Conservation (phyloP, 129 eudicot genomes). For the Escallonia herrerae region DNA sequence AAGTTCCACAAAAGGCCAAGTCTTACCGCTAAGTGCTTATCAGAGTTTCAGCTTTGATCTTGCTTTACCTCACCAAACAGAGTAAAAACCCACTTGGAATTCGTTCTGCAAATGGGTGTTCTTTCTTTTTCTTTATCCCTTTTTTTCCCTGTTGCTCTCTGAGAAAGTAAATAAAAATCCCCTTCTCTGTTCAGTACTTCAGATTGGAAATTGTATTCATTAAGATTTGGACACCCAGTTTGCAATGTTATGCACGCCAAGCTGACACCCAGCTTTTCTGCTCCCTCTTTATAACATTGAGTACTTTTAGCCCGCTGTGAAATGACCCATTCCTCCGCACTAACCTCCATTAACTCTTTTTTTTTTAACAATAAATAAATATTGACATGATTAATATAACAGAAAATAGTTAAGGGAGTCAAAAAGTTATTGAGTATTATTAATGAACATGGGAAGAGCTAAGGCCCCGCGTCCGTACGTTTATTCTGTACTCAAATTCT, state of each 20-base stretch:
- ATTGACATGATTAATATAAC: neutral
- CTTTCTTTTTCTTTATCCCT: slow-evolving; percentile 6
- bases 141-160: neutral
- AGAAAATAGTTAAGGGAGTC: neutral
- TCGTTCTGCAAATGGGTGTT: neutral
- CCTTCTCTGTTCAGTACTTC: slow-evolving; percentile 19
- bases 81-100: slow-evolving; percentile 11
- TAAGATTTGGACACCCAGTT: slow-evolving; percentile 40
- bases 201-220: slow-evolving; percentile 24
- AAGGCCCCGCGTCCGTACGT: no score
- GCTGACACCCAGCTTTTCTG: slow-evolving; percentile 59
- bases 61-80: slow-evolving; percentile 22
- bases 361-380: neutral
- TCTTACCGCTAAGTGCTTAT: slow-evolving; percentile 22
- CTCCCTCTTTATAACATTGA: slow-evolving; percentile 18
- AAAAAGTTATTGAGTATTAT: no score
- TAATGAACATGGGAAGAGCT: no score
- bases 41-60: slow-evolving; percentile 17
- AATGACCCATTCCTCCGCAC: neutral
- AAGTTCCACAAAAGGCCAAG: slow-evolving; percentile 22
- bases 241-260: slow-evolving; percentile 63
- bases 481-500: no score
- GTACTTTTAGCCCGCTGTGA: slow-evolving; percentile 2
- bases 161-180: slow-evolving; percentile 7
- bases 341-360: neutral